These are phyloP conservation scores for Lachnellula cervina DNA, from an alignment of 2,329 filamentous ascomycete species.

Conservation along the genomic window DNA sequence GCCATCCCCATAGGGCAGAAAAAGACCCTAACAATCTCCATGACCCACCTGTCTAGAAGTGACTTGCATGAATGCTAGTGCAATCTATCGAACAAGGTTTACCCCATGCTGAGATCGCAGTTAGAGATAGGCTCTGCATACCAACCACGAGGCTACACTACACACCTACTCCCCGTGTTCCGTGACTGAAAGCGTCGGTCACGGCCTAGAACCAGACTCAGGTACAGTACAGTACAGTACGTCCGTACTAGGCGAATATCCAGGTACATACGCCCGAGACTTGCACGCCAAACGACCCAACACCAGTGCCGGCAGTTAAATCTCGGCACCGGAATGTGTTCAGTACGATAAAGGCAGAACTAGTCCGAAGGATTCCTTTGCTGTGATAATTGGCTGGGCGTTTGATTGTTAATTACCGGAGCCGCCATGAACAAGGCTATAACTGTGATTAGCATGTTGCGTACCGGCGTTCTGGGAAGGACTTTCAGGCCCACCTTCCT, in stretches of 20 bases:
- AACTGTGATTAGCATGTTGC: too few relatives aligned
- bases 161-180: neutral
- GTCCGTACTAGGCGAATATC: neutral
- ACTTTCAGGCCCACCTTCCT: neutral
- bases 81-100: neutral
- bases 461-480: neutral
- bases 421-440: neutral
- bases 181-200: too few relatives aligned
- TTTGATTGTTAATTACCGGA: neutral
- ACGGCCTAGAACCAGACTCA: neutral
- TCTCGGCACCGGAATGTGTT: neutral
- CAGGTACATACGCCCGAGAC: neutral
- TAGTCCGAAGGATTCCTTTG: neutral
- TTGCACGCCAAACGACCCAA: too few relatives aligned
- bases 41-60: neutral
- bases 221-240: too few relatives aligned
- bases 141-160: neutral
- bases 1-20: too few relatives aligned
- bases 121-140: neutral
- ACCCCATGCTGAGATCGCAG: neutral
- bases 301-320: neutral
- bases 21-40: too few relatives aligned
- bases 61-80: neutral
- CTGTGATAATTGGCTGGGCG: neutral
- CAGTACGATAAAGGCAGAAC: neutral